These are phyloP conservation scores for Metarhizium robertsii DNA, from an alignment of 2,329 filamentous ascomycete genomes.

Conservation along the genomic window DNA sequence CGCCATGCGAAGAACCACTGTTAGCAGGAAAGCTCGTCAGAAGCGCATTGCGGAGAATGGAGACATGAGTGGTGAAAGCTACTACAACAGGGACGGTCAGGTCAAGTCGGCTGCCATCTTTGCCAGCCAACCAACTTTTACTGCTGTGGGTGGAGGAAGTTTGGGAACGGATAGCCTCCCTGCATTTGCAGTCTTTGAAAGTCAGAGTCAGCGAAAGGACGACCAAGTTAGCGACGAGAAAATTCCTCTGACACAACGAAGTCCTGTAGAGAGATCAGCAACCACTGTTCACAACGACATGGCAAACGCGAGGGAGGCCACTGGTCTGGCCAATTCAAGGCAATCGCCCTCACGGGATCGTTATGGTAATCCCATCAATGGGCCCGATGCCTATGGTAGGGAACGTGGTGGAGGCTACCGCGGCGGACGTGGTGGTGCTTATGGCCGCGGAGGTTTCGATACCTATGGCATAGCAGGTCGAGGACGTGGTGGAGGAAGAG, in stretches of 20 bases:
- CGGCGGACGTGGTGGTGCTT: constrained; percentile 34
- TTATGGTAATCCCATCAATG: constrained; percentile 51
- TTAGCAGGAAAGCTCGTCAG: constrained; percentile 87
- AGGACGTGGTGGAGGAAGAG: constrained; percentile 29
- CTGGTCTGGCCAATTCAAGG: constrained; percentile 23
- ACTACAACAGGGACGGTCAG: constrained; percentile 63
- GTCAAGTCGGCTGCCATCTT: constrained; percentile 34
- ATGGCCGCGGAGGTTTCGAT: constrained; percentile 41
- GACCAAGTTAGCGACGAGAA: constrained; percentile 58
- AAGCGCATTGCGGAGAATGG: constrained; percentile 87
- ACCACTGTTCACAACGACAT: constrained; percentile 31
- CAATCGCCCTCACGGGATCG: constrained; percentile 46
- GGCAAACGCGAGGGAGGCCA: constrained; percentile 23
- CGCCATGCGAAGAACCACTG: constrained; percentile 86
- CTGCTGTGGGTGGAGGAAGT: constrained; percentile 46
- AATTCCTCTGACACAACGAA: constrained; percentile 58
- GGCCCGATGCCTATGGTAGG: constrained; percentile 12
- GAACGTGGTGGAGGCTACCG: constrained; percentile 34
- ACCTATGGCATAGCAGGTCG: constrained; percentile 31
- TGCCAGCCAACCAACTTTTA: constrained; percentile 47
- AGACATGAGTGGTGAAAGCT: constrained; percentile 94
- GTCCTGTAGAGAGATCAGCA: constrained; percentile 49
- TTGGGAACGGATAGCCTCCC: constrained; percentile 40
- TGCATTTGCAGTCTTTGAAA: constrained; percentile 57
- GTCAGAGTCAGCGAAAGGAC: constrained; percentile 54